Percentiles rank a stretch among this genome's conserved stretches.
Conservation (phyloP, 192 early-diverging fungal species). For the Coemansia sp. region DNA sequence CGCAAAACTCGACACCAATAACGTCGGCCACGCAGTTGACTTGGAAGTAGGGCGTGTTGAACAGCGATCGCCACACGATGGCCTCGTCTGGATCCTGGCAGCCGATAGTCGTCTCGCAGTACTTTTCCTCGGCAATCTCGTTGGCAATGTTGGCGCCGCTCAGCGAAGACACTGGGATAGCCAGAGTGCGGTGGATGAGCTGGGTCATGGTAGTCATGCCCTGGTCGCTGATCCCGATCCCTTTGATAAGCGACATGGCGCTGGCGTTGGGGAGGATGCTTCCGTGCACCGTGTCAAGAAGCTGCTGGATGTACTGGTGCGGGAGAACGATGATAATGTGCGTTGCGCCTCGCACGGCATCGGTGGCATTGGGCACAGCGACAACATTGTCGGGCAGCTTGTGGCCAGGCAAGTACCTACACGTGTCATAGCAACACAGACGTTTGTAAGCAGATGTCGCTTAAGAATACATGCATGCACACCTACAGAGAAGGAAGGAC, state of each 20-base stretch:
- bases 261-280: conserved; percentile 64
- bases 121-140: conserved; percentile 91
- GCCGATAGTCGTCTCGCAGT: conserved; percentile 95
- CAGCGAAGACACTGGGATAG: conserved; percentile 76
- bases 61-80: conserved; percentile 71
- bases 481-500: conserved; percentile 1
- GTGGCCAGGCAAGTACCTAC: conserved; percentile 76
- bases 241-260: conserved; percentile 95
- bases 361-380: conserved; percentile 78
- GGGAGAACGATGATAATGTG: conserved; percentile 92
- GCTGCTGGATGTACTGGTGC: conserved; percentile 90
- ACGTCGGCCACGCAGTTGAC: conserved; percentile 84
- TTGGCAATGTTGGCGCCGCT: conserved; percentile 98
- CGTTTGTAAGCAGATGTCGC: not conserved
- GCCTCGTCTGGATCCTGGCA: conserved; percentile 69
- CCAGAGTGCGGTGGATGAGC: conserved; percentile 74
- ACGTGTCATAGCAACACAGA: not conserved
- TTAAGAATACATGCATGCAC: not conserved
- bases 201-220: conserved; percentile 79
- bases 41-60: conserved; percentile 87
- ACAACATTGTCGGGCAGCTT: conserved; percentile 81
- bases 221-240: conserved; percentile 74
- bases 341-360: conserved; percentile 80
- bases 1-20: conserved; percentile 93
- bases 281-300: conserved; percentile 61